These are phyloP conservation scores for Pulveroboletus sp. DNA, from an alignment of 768 basidiomycete species.

Conservation along the genomic window DNA sequence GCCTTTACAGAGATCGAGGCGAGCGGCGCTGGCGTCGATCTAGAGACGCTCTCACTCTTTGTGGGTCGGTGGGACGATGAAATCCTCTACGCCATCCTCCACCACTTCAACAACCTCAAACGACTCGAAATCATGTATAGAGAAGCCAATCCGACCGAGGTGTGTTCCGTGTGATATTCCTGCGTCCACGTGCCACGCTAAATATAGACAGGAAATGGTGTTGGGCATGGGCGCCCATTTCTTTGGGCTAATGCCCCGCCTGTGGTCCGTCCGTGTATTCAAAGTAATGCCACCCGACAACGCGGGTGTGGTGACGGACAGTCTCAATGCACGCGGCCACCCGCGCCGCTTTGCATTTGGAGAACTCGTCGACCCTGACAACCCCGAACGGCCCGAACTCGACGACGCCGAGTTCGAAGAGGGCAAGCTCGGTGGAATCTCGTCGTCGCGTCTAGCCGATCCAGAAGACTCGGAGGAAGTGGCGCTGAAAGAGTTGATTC, in stretches of 20 bases:
- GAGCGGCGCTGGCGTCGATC: conserved; percentile 9
- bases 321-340: conserved; percentile 4
- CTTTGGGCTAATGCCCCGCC: conserved; percentile 33
- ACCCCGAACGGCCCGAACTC: conserved; percentile 13
- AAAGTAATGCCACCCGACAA: conserved; percentile 18
- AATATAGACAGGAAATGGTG: conserved; percentile 32
- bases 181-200: neutral
- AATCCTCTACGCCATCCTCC: conserved; percentile 40
- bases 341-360: conserved; percentile 13
- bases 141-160: conserved; percentile 39
- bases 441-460: neutral
- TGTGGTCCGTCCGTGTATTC: conserved; percentile 42
- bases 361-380: conserved; percentile 9
- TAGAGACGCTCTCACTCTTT: conserved; percentile 35
- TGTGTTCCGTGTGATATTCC: conserved; percentile 20
- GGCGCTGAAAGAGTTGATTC: conserved; percentile 35
- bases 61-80: conserved; percentile 47
- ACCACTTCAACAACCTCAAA: conserved; percentile 35
- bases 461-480: conserved; percentile 22
- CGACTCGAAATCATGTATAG: conserved; percentile 41
- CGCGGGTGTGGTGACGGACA: conserved; percentile 4
- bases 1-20: conserved; percentile 26
- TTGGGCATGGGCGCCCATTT: conserved; percentile 44
- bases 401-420: conserved; percentile 25
- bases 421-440: conserved; percentile 1